Base-by-base conservation (phyloP, 2,329 filamentous ascomycete species). In the Chrysoporthe austroafricana region DNA sequence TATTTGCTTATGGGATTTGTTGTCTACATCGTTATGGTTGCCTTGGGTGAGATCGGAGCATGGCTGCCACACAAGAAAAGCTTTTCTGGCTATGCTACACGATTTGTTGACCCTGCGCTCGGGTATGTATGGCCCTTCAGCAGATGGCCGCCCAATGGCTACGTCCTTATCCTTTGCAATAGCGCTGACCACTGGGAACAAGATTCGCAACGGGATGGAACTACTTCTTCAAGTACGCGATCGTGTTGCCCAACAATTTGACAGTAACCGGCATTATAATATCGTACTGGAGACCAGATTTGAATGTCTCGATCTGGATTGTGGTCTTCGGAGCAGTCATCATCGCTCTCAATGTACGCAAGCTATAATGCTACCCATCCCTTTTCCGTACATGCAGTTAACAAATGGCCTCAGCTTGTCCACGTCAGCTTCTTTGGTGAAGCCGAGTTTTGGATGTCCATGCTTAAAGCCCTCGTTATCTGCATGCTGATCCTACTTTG, bases 11-110 rank as follows among this genome's bases (percentile, higher is more conserved):
- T 85, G 72, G 67, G 73, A 50, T 69, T 74, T 67, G 86, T 90
- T 66, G 73, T 77, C 68, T 91, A 87, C 76, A 77, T 90, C 34
- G 88, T 91, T 69, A 90, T 90, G 87, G 85, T 85, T 64, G 86
- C 86, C 56, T 83, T 91, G n/a, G 88, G 88, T 62, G 89, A 91
- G 73, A 91, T 91, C 88, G 88, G 88, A 34, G 83, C 88, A 52
- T 90, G 86, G 85, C 77, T 91, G 43, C 89, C 89, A 18, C 78
- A 87, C 67, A 82, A 85, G 65, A 86, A 86, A 74, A 87, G 87
- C 69, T 91, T 91, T 74, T 86, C 87, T 57, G 87, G 87, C 60
- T 91, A 90, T 71, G 88, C 88, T 32, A 82, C 84, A 56, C 83
- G 89, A 63, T 91, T 89, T 77, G 85, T 85, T 71, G 88, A 91